A percentile compares a stretch with the other conserved stretches of the same genome.
These are phyloP conservation scores for Cutaneotrichosporon dermatis DNA, from an alignment of 1,284 basidiomycete species.

Conservation along the genomic window DNA sequence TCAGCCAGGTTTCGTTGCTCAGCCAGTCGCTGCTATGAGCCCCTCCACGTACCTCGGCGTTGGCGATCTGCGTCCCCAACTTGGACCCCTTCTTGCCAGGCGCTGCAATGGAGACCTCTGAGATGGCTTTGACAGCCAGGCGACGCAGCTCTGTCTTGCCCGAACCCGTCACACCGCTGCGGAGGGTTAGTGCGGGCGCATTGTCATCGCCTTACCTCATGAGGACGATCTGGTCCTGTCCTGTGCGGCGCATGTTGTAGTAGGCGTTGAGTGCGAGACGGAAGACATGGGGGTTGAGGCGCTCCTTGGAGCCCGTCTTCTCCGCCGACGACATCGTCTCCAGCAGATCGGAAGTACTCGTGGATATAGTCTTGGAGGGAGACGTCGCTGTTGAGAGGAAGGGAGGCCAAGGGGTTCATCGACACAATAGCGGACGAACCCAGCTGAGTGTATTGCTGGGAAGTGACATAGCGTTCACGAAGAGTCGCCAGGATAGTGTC, in stretches of 20 bases:
- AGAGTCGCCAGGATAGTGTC: slow-evolving; percentile 59
- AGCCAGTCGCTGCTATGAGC: no score
- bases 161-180: slow-evolving; percentile 83
- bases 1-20: no score
- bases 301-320: slow-evolving; percentile 25
- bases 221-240: slow-evolving; percentile 85
- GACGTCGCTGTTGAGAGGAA: slow-evolving; percentile 72
- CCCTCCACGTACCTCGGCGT: slow-evolving; percentile 59
- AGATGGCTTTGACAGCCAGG: slow-evolving; percentile 81
- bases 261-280: slow-evolving; percentile 84
- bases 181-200: slow-evolving; percentile 1
- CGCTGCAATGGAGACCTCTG: slow-evolving; percentile 79
- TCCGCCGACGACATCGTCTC: slow-evolving; percentile 48
- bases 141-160: slow-evolving; percentile 89
- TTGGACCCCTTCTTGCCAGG: slow-evolving; percentile 93
- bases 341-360: slow-evolving; percentile 59
- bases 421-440: slow-evolving; percentile 70
- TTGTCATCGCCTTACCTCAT: slow-evolving; percentile 57
- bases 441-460: slow-evolving; percentile 73
- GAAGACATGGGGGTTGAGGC: slow-evolving; percentile 75
- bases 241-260: slow-evolving; percentile 92
- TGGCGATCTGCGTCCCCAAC: slow-evolving; percentile 76
- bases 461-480: slow-evolving; percentile 77
- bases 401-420: slow-evolving; percentile 83
- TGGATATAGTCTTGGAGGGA: slow-evolving; percentile 76